These are phyloP conservation scores for Aspergillus ellipticus DNA, from an alignment of 495 filamentous ascomycete genomes.

Conservation along the genomic window DNA sequence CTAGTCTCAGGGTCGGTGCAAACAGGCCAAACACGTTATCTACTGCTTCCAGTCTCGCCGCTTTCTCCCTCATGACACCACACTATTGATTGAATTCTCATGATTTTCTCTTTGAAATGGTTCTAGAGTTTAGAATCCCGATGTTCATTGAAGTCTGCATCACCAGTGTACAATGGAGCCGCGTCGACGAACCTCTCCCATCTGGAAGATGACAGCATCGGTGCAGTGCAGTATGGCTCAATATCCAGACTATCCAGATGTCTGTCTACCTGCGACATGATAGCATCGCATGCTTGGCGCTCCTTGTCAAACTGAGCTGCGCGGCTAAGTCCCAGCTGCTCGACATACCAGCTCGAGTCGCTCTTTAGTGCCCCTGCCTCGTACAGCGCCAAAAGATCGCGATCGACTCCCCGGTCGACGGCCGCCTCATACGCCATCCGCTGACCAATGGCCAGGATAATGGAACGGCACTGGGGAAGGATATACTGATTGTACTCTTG, in stretches of 20 bases:
- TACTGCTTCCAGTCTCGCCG: neutral
- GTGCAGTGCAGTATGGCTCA: slow-evolving; percentile 4
- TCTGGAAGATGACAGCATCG: neutral
- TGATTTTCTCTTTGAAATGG: neutral
- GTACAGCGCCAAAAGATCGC: slow-evolving; percentile 24
- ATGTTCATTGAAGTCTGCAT: neutral
- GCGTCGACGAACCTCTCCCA: slow-evolving; percentile 2
- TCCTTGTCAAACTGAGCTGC: slow-evolving; percentile 4
- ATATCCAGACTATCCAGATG: neutral
- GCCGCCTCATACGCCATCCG: slow-evolving; percentile 38
- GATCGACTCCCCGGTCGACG: slow-evolving; percentile 16
- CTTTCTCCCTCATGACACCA: no score
- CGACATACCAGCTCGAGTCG: slow-evolving; percentile 3
- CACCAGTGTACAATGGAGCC: neutral
- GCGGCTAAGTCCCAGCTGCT: neutral
- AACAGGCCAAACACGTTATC: neutral
- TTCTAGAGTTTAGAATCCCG: no score
- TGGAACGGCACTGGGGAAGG: slow-evolving; percentile 26
- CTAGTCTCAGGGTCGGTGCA: neutral
- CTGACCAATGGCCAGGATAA: slow-evolving; percentile 32
- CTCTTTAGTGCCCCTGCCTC: slow-evolving; percentile 24
- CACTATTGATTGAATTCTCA: no score
- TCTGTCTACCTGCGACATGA: neutral
- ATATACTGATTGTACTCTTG: slow-evolving; percentile 23
- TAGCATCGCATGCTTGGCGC: neutral